phyloP scores from a whole-genome alignment of 441 rosid species.

The Manihot esculenta region DNA sequence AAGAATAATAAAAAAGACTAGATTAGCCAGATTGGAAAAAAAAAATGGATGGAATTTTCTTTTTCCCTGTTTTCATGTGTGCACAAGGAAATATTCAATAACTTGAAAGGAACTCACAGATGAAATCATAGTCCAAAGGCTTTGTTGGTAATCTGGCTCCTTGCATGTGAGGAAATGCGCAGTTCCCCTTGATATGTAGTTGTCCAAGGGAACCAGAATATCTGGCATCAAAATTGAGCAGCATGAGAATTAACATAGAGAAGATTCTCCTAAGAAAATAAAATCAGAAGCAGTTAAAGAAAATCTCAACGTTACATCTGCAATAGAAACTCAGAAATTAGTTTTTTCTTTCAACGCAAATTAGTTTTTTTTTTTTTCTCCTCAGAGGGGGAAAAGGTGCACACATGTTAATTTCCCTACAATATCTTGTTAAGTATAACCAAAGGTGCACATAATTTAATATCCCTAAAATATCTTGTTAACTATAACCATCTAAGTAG shows the following conservation, averaged over 20 bases:
- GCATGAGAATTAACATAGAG: slow-evolving; percentile 21
- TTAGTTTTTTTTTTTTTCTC: no score
- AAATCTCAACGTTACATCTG: no score
- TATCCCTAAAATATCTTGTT: no score
- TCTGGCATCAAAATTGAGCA: slow-evolving; percentile 46
- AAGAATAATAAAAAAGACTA: slow-evolving; percentile 13
- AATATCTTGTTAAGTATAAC: not conserved
- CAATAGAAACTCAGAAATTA: no score
- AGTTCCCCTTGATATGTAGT: slow-evolving; percentile 89
- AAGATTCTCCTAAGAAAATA: not conserved
- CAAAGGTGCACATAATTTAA: no score
- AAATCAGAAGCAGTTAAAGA: not conserved
- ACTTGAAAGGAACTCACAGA: slow-evolving; percentile 57
- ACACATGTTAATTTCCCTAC: not conserved
- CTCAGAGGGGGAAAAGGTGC: not conserved
- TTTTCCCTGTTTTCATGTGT: not conserved
- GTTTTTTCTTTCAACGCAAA: no score
- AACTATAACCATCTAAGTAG: no score
- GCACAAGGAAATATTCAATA: not conserved
- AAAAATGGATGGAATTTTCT: not conserved
- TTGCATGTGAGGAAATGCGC: slow-evolving; percentile 78
- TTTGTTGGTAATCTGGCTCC: slow-evolving; percentile 94
- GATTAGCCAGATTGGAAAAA: not conserved
- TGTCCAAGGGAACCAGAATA: slow-evolving; percentile 90
- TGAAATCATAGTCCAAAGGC: slow-evolving; percentile 91